Evolutionary conservation across 768 basidiomycete species (phyloP).

Genomic region (Gymnopilus junonius): DNA sequence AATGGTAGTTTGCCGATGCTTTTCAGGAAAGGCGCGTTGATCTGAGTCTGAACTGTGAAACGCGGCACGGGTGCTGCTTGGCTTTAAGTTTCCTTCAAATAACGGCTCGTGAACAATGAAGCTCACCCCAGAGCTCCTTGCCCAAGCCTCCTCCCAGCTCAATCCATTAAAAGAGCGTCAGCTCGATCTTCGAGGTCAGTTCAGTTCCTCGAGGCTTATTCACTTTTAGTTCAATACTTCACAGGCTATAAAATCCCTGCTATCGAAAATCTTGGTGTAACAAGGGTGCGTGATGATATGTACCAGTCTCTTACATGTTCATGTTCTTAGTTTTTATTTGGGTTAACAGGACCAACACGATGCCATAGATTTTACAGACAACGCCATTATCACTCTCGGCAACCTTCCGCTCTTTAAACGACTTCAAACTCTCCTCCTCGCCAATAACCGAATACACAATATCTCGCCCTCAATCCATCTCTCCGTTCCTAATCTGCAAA

Average conservation of each 20-base stretch:
- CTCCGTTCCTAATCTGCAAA: slow-evolving; percentile 83
- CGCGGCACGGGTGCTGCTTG: background rate
- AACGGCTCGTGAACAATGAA: slow-evolving; percentile 63
- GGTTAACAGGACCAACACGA: slow-evolving; percentile 83
- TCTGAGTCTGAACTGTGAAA: slow-evolving; percentile 43
- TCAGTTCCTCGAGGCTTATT: slow-evolving; percentile 9
- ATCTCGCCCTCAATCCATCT: slow-evolving; percentile 84
- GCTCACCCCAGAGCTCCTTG: slow-evolving; percentile 92
- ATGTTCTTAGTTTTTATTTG: slow-evolving; percentile 17
- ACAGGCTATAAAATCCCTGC: slow-evolving; percentile 92
- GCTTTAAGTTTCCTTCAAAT: slow-evolving; percentile 17
- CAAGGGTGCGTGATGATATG: slow-evolving; percentile 60
- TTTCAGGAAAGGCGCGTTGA: slow-evolving; percentile 32
- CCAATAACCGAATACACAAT: slow-evolving; percentile 87
- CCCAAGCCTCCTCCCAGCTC: slow-evolving; percentile 76
- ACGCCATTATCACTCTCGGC: slow-evolving; percentile 78
- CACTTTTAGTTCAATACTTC: slow-evolving; percentile 19
- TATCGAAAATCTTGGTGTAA: slow-evolving; percentile 96
- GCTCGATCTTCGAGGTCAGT: slow-evolving; percentile 85
- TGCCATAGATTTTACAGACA: slow-evolving; percentile 93
- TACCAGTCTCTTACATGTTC: slow-evolving; percentile 5
- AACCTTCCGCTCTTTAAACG: slow-evolving; percentile 89
- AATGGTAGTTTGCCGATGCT: slow-evolving; percentile 11
- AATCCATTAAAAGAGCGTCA: slow-evolving; percentile 90
- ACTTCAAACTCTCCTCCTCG: slow-evolving; percentile 80